phyloP scores from a whole-genome alignment of 768 basidiomycete species.

The Xerocomellus dryophilus region DNA sequence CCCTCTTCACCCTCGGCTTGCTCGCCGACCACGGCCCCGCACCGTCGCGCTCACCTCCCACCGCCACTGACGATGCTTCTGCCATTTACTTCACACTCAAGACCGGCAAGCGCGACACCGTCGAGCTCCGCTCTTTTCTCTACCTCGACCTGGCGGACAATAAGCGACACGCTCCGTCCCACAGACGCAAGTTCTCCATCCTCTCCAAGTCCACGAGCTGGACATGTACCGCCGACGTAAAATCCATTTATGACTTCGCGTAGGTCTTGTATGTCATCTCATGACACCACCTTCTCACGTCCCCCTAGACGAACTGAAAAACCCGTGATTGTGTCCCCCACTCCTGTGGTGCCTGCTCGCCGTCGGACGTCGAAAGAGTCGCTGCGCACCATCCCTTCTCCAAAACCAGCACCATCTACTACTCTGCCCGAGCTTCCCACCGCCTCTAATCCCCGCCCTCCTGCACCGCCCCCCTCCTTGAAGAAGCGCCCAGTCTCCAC shows the following conservation, averaged over 20 bases:
- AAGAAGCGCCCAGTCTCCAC: constrained; percentile 17
- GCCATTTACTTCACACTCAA: constrained; percentile 50
- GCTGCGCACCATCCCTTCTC: constrained; percentile 51
- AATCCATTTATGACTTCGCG: constrained; percentile 12
- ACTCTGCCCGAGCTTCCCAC: constrained; percentile 47
- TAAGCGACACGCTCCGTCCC: constrained; percentile 39
- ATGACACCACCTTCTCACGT: background rate
- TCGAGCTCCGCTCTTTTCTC: constrained; percentile 56
- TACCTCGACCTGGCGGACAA: constrained; percentile 66
- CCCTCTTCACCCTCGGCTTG: constrained; percentile 64
- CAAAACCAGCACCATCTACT: constrained; percentile 56
- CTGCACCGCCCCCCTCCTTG: background rate
- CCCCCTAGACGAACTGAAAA: constrained; percentile 23
- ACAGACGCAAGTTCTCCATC: constrained; percentile 34
- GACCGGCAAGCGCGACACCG: constrained; percentile 36
- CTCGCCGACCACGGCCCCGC: constrained; percentile 33
- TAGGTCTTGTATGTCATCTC: constrained; percentile 1
- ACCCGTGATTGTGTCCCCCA: constrained; percentile 21
- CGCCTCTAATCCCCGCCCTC: background rate
- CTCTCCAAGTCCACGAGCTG: constrained; percentile 32
- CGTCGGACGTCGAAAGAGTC: constrained; percentile 41
- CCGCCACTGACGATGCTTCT: constrained; percentile 27
- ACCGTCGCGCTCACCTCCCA: background rate
- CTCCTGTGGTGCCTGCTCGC: constrained; percentile 5
- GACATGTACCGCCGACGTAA: constrained; percentile 18